Evolutionary conservation across 2,329 filamentous ascomycete species (phyloP), one percentile per base, ranked within the genome.

Genomic region (Talaromyces verruculosus): DNA sequence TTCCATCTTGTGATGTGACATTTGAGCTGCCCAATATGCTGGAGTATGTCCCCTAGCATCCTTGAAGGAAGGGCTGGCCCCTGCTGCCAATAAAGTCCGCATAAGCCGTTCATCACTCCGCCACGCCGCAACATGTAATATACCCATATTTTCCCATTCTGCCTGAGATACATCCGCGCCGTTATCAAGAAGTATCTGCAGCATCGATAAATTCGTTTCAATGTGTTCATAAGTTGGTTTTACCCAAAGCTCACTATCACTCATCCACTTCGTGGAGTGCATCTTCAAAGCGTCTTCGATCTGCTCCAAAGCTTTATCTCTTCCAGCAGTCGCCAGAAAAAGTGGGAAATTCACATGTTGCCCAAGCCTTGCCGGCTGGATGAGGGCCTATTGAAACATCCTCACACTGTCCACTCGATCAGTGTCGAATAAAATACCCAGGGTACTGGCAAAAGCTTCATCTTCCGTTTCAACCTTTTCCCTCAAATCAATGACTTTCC

Each of bases 71-170:
- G 45, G 61, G 5, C 55, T 25, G 6, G 61, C 61, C 5, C 33
- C 45, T 51, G 33, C 47, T 5, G 19, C 61, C 33, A 63, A 63
- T 3, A 63, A n/a, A 6, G 0, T 4, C 4, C n/a, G 1, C 22
- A 63, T 15, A 7, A 63, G 33, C 13, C 25, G 30, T 19, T 8
- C 61, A 1, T 33, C 35, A n/a, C 41, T 63, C 0, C 61, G 45
- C 61, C 61, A 63, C 17, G 33, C 45, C 1, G 47, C 47, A 53
- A 17, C 51, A 10, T 63, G 61, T 19, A 63, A 28, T 33, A 63
- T 53, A 22, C 61, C 61, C 1, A 41, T 30, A 3, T 22, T 22
- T 15, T 1, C 4, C 1, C 1, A 53, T 13, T 25, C 33, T 2
- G 33, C 45, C 5, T 5, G 1, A 30, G 6, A 19, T 2, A 63